A percentile compares a stretch with the other conserved stretches of the same genome.
Conservation (phyloP, 192 early-diverging fungal species). For the Obelidium mucronatum region DNA sequence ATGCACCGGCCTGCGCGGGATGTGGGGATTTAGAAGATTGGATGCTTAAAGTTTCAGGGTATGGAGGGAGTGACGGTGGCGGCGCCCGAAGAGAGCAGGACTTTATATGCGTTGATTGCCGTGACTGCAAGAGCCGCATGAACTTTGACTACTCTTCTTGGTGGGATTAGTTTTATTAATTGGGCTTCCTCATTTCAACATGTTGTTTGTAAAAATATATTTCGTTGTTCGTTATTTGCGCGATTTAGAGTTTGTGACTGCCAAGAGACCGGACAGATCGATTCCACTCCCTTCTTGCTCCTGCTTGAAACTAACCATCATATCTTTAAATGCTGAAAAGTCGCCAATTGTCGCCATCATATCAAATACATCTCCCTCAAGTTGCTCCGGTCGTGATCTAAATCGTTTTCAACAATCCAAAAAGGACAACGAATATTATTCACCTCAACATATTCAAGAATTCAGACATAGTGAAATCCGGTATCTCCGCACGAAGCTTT, state of each 20-base stretch:
- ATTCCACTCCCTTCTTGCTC: constrained; percentile 34
- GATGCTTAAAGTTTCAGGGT: neutral
- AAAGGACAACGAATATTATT: constrained; percentile 1
- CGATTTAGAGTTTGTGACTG: constrained; percentile 33
- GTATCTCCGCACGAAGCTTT: constrained; percentile 39
- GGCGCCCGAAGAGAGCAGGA: neutral
- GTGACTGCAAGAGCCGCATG: neutral
- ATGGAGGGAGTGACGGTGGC: neutral
- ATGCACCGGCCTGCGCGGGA: neutral
- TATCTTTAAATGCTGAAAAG: constrained; percentile 62
- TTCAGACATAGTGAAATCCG: constrained; percentile 54
- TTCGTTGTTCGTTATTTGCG: constrained; percentile 10
- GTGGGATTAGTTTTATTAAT: neutral
- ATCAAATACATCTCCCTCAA: constrained; percentile 66
- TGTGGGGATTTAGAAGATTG: constrained; percentile 29
- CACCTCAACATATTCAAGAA: constrained; percentile 55
- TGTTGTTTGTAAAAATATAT: too few relatives aligned
- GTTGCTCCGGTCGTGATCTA: constrained; percentile 40
- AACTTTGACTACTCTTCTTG: constrained; percentile 10
- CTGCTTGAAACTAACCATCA: constrained; percentile 58
- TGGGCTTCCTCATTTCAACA: too few relatives aligned
- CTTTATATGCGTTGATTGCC: constrained; percentile 19
- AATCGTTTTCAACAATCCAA: neutral
- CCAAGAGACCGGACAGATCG: constrained; percentile 39
- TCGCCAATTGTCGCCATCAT: constrained; percentile 56